These are phyloP conservation scores for Lodderomyces beijingensis DNA, from an alignment of 1,139 yeast species.

Conservation along the genomic window DNA sequence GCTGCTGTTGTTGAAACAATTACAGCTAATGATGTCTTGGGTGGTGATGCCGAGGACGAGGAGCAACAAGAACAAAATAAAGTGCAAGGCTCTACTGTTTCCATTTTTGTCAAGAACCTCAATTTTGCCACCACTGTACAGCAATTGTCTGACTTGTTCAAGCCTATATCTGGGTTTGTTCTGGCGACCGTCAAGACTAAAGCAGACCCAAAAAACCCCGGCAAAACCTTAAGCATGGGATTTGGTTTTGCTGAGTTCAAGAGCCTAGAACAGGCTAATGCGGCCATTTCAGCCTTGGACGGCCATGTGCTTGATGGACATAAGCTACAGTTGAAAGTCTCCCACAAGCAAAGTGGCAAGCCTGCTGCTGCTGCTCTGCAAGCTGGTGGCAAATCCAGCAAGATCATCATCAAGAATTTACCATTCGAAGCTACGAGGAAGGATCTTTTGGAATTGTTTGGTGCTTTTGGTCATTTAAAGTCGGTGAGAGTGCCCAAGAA, in stretches of 20 bases:
- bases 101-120: constrained; percentile 87
- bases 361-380: constrained; percentile 27
- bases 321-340: constrained; percentile 78
- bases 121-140: constrained; percentile 73
- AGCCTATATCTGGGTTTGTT: constrained; percentile 71
- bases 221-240: constrained; percentile 81
- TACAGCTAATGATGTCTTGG: constrained; percentile 26
- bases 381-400: constrained; percentile 50
- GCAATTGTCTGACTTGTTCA: constrained; percentile 59
- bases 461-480: constrained; percentile 89
- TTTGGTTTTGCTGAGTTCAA: constrained; percentile 93
- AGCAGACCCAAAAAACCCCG: constrained; percentile 75
- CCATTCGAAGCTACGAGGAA: constrained; percentile 95
- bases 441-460: constrained; percentile 85
- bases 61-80: constrained; percentile 39
- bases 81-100: constrained; percentile 68
- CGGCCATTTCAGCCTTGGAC: constrained; percentile 71
- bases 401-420: constrained; percentile 89
- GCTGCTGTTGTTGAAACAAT: constrained; percentile 23
- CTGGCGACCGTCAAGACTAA: constrained; percentile 82
- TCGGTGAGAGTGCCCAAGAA: constrained; percentile 96
- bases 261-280: constrained; percentile 70
- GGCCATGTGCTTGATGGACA: constrained; percentile 86
- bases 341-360: constrained; percentile 54
- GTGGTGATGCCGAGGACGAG: constrained; percentile 19